These are phyloP conservation scores for Vitis rupestris DNA, from an alignment of 164 flowering plant genomes.

Conservation along the genomic window DNA sequence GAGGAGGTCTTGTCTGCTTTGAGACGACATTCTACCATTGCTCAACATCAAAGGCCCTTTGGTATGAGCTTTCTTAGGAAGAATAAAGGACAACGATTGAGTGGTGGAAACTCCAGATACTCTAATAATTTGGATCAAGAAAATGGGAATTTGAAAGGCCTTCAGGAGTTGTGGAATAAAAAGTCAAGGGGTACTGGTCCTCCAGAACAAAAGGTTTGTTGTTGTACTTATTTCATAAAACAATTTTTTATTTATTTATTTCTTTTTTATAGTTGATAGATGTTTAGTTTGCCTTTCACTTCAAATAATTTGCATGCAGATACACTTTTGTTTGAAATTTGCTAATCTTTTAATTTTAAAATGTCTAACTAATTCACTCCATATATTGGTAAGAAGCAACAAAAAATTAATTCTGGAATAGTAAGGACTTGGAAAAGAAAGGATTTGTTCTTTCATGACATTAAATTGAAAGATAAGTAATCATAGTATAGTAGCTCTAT, in stretches of 20 bases:
- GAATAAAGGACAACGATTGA: constrained; percentile 30
- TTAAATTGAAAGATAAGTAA: too few relatives aligned
- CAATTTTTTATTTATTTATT: not conserved
- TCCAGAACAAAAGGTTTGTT: constrained; percentile 80
- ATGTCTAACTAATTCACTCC: too few relatives aligned
- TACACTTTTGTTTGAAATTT: not conserved
- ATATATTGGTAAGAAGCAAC: too few relatives aligned
- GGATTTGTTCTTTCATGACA: too few relatives aligned
- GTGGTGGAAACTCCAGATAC: constrained; percentile 23
- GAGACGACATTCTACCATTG: constrained; percentile 68
- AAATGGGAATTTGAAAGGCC: constrained; percentile 26
- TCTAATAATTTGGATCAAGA: constrained; percentile 29
- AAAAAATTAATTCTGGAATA: too few relatives aligned
- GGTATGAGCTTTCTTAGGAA: constrained; percentile 37
- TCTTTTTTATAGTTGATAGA: not conserved
- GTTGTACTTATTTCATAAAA: not conserved
- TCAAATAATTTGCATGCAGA: not conserved
- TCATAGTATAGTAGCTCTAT: too few relatives aligned
- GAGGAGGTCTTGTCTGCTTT: constrained; percentile 84
- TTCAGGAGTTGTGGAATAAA: constrained; percentile 47
- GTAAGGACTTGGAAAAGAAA: too few relatives aligned
- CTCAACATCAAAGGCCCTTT: constrained; percentile 49
- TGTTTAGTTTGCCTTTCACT: not conserved
- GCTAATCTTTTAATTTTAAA: too few relatives aligned
- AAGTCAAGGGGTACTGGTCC: constrained; percentile 50